Conservation (phyloP, 495 filamentous ascomycete species). For the Penicillium pancosmium region DNA sequence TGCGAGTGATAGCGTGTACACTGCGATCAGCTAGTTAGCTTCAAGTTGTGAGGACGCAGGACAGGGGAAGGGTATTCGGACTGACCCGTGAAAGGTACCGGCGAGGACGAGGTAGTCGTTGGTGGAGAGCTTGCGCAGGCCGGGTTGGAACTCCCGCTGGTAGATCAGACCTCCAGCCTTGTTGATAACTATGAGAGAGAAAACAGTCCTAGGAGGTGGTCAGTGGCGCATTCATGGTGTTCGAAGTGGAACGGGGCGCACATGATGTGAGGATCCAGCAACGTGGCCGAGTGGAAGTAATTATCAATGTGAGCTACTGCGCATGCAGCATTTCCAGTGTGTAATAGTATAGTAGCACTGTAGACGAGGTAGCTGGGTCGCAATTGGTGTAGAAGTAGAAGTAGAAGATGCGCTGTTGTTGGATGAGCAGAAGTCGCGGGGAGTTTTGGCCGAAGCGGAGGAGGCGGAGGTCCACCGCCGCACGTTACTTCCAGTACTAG, state of each 20-base stretch:
- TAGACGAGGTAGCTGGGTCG: not conserved
- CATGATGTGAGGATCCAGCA: constrained; percentile 23
- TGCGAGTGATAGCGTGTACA: constrained; percentile 88
- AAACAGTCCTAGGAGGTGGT: constrained; percentile 71
- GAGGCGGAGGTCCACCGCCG: not conserved
- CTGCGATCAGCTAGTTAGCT: constrained; percentile 23
- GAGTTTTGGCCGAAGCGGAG: constrained; percentile 1
- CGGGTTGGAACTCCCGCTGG: constrained; percentile 85
- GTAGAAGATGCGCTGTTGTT: not conserved
- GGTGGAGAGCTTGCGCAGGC: constrained; percentile 80
- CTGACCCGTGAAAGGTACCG: constrained; percentile 92
- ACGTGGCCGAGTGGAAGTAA: constrained; percentile 12
- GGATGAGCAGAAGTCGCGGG: constrained; percentile 8
- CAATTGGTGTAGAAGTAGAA: not conserved
- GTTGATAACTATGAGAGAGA: constrained; percentile 94
- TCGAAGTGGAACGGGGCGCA: constrained; percentile 13
- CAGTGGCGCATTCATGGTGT: constrained; percentile 14
- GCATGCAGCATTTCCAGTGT: constrained; percentile 14
- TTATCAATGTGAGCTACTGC: not conserved
- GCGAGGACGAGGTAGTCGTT: constrained; percentile 98
- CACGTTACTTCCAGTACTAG: not conserved
- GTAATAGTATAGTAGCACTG: not conserved
- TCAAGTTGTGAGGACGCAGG: not conserved
- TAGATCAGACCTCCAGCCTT: constrained; percentile 97
- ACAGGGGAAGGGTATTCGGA: constrained; percentile 11